Conservation (phyloP, 1,284 basidiomycete genomes). For the Rhodotorula sp. region DNA sequence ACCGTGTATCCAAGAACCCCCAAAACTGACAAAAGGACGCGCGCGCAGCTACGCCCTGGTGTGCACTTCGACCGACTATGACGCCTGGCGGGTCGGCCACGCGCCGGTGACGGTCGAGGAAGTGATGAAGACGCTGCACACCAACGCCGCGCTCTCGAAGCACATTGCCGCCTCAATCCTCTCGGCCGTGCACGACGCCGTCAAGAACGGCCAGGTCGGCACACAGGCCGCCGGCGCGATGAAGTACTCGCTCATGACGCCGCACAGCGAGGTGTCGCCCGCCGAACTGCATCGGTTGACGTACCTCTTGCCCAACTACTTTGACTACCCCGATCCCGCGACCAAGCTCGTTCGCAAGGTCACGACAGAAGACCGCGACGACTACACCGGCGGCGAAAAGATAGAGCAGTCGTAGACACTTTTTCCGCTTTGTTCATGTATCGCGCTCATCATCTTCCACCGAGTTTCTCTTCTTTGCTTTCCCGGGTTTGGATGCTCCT, state of each 20-base stretch:
- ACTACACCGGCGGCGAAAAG: background rate
- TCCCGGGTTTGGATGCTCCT: background rate
- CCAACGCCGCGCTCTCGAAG: conserved; percentile 63
- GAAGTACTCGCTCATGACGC: conserved; percentile 59
- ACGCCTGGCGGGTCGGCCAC: conserved; percentile 67
- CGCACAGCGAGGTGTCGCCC: conserved; percentile 35
- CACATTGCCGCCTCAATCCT: conserved; percentile 36
- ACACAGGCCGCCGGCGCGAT: conserved; percentile 71
- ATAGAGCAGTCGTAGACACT: background rate
- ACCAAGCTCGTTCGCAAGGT: background rate
- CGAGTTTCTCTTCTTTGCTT: background rate
- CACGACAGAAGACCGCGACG: conserved; percentile 3
- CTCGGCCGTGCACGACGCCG: conserved; percentile 49
- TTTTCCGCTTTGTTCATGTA: background rate
- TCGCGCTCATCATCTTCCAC: background rate
- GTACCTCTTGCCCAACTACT: conserved; percentile 40
- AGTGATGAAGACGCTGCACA: conserved; percentile 64
- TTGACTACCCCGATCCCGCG: conserved; percentile 7
- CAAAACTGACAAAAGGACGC: background rate
- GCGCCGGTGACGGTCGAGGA: conserved; percentile 57
- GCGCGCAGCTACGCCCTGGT: conserved; percentile 76
- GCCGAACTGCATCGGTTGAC: conserved; percentile 33
- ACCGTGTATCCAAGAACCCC: background rate
- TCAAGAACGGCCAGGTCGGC: conserved; percentile 58
- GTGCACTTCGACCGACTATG: conserved; percentile 65